Evolutionary conservation across 352 stramenopile genomes (phyloP).

Genomic region (Pythium myriotylum): DNA sequence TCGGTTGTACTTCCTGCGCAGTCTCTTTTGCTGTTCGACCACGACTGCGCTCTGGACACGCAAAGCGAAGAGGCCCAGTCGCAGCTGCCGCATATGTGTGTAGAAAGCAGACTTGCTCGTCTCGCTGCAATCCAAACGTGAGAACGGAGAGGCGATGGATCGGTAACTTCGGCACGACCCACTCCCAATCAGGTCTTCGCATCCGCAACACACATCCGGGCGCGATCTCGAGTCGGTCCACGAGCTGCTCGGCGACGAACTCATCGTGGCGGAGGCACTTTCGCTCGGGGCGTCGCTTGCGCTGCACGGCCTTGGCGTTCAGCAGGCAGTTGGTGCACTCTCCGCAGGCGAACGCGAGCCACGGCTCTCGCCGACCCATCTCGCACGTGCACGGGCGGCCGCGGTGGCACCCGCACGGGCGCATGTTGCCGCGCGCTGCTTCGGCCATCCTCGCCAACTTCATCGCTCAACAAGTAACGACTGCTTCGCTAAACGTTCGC

Average conservation of each 20-base stretch:
- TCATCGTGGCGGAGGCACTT: constrained; percentile 58
- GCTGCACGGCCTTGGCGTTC: constrained; percentile 36
- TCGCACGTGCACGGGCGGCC: constrained; percentile 64
- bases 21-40: constrained; percentile 42
- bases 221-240: constrained; percentile 44
- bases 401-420: constrained; percentile 56
- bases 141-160: not conserved
- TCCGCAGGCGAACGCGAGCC: constrained; percentile 40
- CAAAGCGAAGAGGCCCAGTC: constrained; percentile 46
- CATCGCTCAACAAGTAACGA: too few species aligned
- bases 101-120: constrained; percentile 48
- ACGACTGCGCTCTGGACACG: constrained; percentile 27
- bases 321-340: constrained; percentile 64
- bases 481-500: not conserved
- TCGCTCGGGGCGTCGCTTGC: constrained; percentile 23
- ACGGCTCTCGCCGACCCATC: constrained; percentile 31
- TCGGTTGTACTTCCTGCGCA: constrained; percentile 51
- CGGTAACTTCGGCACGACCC: constrained; percentile 12
- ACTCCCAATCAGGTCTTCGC: constrained; percentile 68
- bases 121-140: constrained; percentile 28
- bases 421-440: constrained; percentile 50
- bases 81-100: constrained; percentile 63
- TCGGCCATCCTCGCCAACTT: constrained; percentile 28
- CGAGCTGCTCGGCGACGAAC: constrained; percentile 38
- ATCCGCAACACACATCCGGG: constrained; percentile 51